phyloP scores from a whole-genome alignment of 2,329 filamentous ascomycete genomes.

The Cordyceps javanica region DNA sequence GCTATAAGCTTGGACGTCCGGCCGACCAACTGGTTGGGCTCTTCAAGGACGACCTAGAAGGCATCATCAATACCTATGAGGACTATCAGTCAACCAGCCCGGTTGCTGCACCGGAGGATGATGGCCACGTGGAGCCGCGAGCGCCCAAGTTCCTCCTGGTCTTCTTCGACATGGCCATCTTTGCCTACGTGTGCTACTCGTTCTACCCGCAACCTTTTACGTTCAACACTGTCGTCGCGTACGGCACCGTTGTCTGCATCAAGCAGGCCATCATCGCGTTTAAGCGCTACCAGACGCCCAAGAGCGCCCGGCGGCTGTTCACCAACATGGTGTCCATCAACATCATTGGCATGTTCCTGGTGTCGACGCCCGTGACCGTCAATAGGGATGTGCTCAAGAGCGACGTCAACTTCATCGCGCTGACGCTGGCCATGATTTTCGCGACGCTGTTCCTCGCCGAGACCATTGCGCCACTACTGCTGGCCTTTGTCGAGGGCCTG shows the following conservation, averaged over 20 bases:
- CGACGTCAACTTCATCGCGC: conserved; percentile 13
- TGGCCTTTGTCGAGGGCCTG: conserved; percentile 16
- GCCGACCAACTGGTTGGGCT: conserved; percentile 18
- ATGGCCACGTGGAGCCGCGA: conserved; percentile 17
- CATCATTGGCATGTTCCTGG: conserved; percentile 17
- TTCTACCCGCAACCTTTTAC: conserved; percentile 19
- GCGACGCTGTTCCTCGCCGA: conserved; percentile 18
- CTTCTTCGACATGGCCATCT: conserved; percentile 17
- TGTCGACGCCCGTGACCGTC: conserved; percentile 17
- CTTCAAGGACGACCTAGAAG: conserved; percentile 18
- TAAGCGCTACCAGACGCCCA: conserved; percentile 19
- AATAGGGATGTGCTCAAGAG: conserved; percentile 14
- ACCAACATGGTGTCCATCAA: conserved; percentile 20
- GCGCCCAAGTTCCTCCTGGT: conserved; percentile 17
- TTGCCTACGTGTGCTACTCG: conserved; percentile 19
- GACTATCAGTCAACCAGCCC: conserved; percentile 14
- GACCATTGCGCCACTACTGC: conserved; percentile 16
- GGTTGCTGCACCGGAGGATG: background rate
- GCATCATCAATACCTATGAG: conserved; percentile 17
- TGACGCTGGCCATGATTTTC: conserved; percentile 18
- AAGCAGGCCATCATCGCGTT: conserved; percentile 17
- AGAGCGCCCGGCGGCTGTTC: conserved; percentile 17
- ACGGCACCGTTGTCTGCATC: conserved; percentile 18
- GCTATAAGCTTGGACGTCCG: conserved; percentile 15
- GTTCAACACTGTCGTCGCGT: conserved; percentile 19